Evolutionary conservation across 2,329 filamentous ascomycete genomes (phyloP), one percentile per base, ranked within the genome.

Genomic region (Grosmannia huntii): DNA sequence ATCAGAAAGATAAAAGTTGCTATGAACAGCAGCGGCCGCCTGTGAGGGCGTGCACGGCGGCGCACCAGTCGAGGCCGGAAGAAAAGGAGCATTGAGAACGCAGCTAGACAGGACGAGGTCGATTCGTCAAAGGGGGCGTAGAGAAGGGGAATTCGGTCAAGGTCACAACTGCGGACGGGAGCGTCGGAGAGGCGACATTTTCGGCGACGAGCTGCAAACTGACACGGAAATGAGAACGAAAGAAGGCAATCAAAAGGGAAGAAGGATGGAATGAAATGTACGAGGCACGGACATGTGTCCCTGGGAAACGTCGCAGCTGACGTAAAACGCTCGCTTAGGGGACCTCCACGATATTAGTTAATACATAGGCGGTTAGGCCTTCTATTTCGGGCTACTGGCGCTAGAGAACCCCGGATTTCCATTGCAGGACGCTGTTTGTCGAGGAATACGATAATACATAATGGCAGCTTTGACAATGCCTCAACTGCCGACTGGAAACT

Each of bases 1-100:
- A 73, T 63, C 53, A 66, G 23, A 61, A 73, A 70, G 33, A 72
- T 46, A 58, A 67, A 64, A 51, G 65, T 58, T 9, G 72, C 58
- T 57, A 68, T 58, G 41, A 66, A 64, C 53, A 73, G 61, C 11
- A 69, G 57, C 46, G 67, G 68, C 28, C 71, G 70, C 62, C 68
- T 64, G 58, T 69, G 68, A 44, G 62, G 66, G 61, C 70, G 69
- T 64, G 61, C 57, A 52, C 60, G 59, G 33, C 70, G 66, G 33
- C 58, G 59, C 63, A 69, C 65, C 50, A 68, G 68, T 61, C 70
- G 68, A 52, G 66, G 68, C 60, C 65, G 67, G 58, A 70, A 57
- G 63, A 71, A 67, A 57, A 70, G 56, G 64, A 71, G 64, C 71
- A 73, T 73, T 16, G 25, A 27, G 50, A 33, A 53, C 33, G 41